Base-by-base conservation (phyloP, 345 rosid species). In the Salix caprea region DNA sequence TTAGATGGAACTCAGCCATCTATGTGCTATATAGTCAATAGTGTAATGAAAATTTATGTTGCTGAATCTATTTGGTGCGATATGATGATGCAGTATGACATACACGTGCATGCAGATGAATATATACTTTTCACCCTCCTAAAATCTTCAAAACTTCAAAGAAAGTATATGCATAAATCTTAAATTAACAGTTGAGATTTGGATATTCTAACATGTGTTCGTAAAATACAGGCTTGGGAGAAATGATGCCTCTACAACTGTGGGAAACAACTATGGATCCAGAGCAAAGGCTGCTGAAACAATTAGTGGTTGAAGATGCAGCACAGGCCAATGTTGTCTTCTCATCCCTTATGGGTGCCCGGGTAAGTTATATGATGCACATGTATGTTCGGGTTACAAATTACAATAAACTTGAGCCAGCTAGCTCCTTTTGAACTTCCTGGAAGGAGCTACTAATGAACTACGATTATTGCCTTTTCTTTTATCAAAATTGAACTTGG, bases 201-300 rank as follows among this genome's bases (percentile, higher is more conserved):
- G 64, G 24, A 58, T 58, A 10, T 10, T 11, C 64, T 58, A 58
- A 58, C 64, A 9, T 58, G 64, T 10, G 32, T 72, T 74, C 13
- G 65, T 30, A 66, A 74, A 76, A 67, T 74, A 79, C 82, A 96
- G 99, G 98, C 23, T 85, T 94, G 86, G 98, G 99, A 84, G 98
- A 96, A 87, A 96, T 96, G 99, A 94, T 96, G 99, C 98, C 99
- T 73, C 52, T 21, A 19, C 99, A 96, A 85, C 89, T 96, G 14
- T 96, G 99, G 98, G 98, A 94, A 82, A 96, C 99, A 73, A 96
- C 98, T 4, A 77, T 96, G 97, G 88, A 94, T 88, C 97, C 97
- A 30, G 90, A 92, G 44, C 86, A 67, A 81, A 89, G 99, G 85
- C 62, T 94, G 74, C 83, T 96, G 79, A 94, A 88, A 90, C 97